phyloP scores from a whole-genome alignment of 2,329 filamentous ascomycete genomes.

The Cercospora zeina region DNA sequence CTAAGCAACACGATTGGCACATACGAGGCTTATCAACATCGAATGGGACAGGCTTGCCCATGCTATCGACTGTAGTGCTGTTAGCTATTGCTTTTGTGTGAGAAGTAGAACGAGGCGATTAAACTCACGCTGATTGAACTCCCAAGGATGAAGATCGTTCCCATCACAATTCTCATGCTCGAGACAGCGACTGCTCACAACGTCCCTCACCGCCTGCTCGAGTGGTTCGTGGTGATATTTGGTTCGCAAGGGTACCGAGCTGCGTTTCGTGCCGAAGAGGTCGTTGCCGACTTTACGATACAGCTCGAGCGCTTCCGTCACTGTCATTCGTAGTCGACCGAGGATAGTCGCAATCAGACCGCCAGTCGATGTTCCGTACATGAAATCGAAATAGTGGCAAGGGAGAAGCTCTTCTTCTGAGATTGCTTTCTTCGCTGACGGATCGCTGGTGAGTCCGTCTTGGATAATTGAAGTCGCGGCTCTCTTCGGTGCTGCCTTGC shows the following conservation, averaged over 20 bases:
- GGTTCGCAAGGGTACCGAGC: slow-evolving; percentile 49
- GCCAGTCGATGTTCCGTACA: slow-evolving; percentile 56
- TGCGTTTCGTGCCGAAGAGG: slow-evolving; percentile 50
- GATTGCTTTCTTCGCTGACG: slow-evolving; percentile 35
- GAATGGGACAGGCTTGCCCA: slow-evolving; percentile 30
- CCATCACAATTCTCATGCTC: slow-evolving; percentile 48
- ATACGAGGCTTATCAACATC: slow-evolving; percentile 39
- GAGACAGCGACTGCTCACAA: slow-evolving; percentile 49
- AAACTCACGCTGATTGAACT: slow-evolving; percentile 19
- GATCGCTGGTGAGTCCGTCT: slow-evolving; percentile 30
- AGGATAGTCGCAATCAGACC: slow-evolving; percentile 55
- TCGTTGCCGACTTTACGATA: slow-evolving; percentile 52
- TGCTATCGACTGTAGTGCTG: slow-evolving; percentile 2
- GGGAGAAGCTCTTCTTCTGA: slow-evolving; percentile 49
- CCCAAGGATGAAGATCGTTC: slow-evolving; percentile 50
- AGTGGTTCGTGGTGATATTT: slow-evolving; percentile 54
- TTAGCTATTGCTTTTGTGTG: slow-evolving; percentile 23
- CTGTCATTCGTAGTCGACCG: slow-evolving; percentile 52
- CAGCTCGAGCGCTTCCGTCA: slow-evolving; percentile 50
- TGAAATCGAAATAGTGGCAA: slow-evolving; percentile 57
- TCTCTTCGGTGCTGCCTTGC: slow-evolving; percentile 13
- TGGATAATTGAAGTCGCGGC: slow-evolving; percentile 24
- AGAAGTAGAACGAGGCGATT: background rate
- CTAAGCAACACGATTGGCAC: slow-evolving; percentile 49
- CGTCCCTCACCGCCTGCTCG: slow-evolving; percentile 50